A percentile compares a stretch with the other conserved stretches of the same genome.
Evolutionary conservation across 1,139 yeast species (phyloP).

Genomic region (Scheffersomyces cryptocercus): DNA sequence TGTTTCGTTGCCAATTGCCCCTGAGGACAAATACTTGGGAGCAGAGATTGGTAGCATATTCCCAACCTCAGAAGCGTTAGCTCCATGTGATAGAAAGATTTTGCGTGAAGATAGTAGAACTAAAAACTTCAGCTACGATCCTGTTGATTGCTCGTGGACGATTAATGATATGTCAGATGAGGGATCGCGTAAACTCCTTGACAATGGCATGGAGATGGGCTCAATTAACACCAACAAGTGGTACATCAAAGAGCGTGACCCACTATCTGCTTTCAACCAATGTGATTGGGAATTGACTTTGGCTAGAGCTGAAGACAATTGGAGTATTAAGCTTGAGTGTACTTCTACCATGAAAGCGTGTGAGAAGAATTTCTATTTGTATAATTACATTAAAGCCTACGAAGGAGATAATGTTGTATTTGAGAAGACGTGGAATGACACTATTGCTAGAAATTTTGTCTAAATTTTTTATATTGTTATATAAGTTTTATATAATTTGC

Average conservation of each 20-base stretch:
- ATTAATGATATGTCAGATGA: constrained; percentile 29
- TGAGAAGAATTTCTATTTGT: constrained; percentile 17
- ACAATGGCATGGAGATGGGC: constrained; percentile 29
- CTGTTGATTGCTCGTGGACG: constrained; percentile 23
- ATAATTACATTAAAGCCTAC: constrained; percentile 21
- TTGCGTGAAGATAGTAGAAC: constrained; percentile 22
- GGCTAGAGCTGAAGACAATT: constrained; percentile 29
- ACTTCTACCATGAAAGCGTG: constrained; percentile 26
- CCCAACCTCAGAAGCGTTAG: constrained; percentile 16
- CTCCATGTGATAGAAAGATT: constrained; percentile 23
- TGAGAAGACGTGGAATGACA: constrained; percentile 5
- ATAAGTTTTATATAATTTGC: too few relatives aligned
- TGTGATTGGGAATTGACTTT: constrained; percentile 36
- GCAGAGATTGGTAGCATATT: neutral
- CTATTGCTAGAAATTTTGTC: constrained; percentile 6
- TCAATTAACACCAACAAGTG: constrained; percentile 34
- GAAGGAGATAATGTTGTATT: constrained; percentile 8
- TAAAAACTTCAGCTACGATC: constrained; percentile 23
- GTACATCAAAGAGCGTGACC: constrained; percentile 28
- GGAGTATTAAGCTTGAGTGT: constrained; percentile 31
- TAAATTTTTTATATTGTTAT: neutral
- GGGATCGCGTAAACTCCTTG: constrained; percentile 21
- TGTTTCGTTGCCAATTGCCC: neutral
- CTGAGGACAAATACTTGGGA: neutral
- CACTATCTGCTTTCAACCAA: constrained; percentile 31